Percentiles rank a stretch among this genome's conserved stretches.
These are phyloP conservation scores for Penicillium brasilianum DNA, from an alignment of 2,329 filamentous ascomycete species.

Conservation along the genomic window DNA sequence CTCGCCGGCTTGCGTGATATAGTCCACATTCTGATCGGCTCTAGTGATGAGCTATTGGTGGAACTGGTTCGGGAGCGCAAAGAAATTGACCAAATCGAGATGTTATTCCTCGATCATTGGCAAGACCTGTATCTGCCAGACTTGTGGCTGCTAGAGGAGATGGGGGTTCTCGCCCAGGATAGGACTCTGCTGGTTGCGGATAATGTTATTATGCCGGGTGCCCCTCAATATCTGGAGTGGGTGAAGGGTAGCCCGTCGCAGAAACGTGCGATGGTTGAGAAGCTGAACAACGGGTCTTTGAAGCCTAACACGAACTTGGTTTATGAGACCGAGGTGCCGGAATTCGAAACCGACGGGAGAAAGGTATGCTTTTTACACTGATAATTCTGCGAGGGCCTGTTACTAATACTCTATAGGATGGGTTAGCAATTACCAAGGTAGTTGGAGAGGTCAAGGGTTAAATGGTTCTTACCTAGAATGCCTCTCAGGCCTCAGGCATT, in stretches of 20 bases:
- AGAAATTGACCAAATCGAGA: constrained; percentile 62
- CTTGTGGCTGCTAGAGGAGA: constrained; percentile 73
- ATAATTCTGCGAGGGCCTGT: neutral
- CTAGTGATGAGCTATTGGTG: constrained; percentile 66
- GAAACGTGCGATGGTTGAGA: constrained; percentile 17
- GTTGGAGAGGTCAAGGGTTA: constrained; percentile 29
- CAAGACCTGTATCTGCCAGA: constrained; percentile 74
- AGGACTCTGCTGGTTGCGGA: constrained; percentile 22
- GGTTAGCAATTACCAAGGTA: constrained; percentile 19
- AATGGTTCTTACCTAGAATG: neutral
- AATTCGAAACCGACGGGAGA: constrained; percentile 23
- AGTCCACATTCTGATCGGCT: constrained; percentile 70
- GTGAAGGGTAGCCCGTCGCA: constrained; percentile 19
- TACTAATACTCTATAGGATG: constrained; percentile 20
- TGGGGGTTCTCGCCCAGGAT: constrained; percentile 65
- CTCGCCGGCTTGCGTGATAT: constrained; percentile 70
- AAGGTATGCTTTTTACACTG: constrained; percentile 12
- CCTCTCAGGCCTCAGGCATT: neutral
- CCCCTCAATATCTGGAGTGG: constrained; percentile 26
- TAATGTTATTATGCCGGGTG: constrained; percentile 28
- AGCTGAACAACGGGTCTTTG: constrained; percentile 5
- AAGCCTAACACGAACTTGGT: constrained; percentile 21
- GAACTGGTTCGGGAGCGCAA: constrained; percentile 59
- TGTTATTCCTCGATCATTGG: constrained; percentile 78
- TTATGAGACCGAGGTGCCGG: constrained; percentile 17